Evolutionary conservation across 345 rosid genomes (phyloP).

Genomic region (Sonneratia caseolaris): DNA sequence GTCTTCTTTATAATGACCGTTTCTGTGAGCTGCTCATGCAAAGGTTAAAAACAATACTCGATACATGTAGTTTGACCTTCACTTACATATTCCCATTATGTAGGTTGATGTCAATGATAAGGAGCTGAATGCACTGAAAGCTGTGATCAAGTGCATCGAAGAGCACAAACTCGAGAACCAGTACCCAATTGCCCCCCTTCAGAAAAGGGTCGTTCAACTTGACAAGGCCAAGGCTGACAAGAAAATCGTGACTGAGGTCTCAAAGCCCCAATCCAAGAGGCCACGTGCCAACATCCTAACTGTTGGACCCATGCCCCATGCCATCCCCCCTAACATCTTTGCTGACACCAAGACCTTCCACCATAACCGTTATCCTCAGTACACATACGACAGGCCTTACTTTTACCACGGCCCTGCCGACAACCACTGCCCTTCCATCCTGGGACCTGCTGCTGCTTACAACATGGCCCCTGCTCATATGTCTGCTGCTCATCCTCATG

Average conservation of each 20-base stretch:
- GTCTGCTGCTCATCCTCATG: background rate
- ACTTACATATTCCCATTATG: background rate
- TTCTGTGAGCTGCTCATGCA: background rate
- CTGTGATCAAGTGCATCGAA: constrained; percentile 85
- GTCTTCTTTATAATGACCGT: no score
- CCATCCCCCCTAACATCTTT: constrained; percentile 25
- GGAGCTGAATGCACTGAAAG: constrained; percentile 74
- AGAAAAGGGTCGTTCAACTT: constrained; percentile 55
- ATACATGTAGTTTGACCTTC: background rate
- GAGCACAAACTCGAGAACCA: constrained; percentile 89
- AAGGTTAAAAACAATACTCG: background rate
- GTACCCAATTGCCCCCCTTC: constrained; percentile 63
- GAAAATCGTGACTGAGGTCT: constrained; percentile 69
- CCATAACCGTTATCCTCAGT: constrained; percentile 69
- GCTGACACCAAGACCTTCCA: constrained; percentile 38
- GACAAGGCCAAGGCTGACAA: constrained; percentile 97
- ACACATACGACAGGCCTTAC: constrained; percentile 72
- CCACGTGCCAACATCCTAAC: constrained; percentile 68
- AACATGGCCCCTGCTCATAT: background rate
- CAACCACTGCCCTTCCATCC: constrained; percentile 43
- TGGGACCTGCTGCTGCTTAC: constrained; percentile 32
- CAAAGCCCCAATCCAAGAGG: constrained; percentile 90
- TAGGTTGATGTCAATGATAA: constrained; percentile 82
- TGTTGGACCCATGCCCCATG: constrained; percentile 29
- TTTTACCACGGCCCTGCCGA: constrained; percentile 35